Conservation (phyloP, 164 flowering plant species). For the Taxillus chinensis region DNA sequence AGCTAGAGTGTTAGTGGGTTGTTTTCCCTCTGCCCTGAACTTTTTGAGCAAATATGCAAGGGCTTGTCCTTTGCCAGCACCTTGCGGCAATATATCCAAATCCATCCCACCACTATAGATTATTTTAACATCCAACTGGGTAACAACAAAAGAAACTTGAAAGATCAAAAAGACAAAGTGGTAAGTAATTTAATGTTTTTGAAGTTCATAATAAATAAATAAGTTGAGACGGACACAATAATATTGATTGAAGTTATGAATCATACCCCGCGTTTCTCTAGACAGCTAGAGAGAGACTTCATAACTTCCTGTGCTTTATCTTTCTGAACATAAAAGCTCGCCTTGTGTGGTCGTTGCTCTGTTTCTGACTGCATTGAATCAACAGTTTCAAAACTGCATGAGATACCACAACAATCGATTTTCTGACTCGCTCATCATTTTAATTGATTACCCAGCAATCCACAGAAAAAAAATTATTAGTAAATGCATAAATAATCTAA, state of each 20-base stretch:
- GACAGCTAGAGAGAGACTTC: conserved; percentile 40
- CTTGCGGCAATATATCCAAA: conserved; percentile 68
- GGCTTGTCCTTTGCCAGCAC: conserved; percentile 92
- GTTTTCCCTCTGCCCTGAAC: conserved; percentile 42
- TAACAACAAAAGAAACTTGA: conserved; percentile 3
- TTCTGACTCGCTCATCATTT: not conserved
- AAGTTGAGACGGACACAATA: too few relatives aligned
- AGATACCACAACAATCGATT: not conserved
- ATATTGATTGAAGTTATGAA: not conserved
- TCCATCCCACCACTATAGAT: conserved; percentile 80
- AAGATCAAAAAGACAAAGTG: not conserved
- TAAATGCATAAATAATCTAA: not conserved
- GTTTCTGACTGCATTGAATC: conserved; percentile 63
- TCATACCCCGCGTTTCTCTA: conserved; percentile 79
- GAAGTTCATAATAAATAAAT: too few relatives aligned
- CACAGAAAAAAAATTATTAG: not conserved
- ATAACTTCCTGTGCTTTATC: conserved; percentile 61
- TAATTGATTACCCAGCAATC: not conserved
- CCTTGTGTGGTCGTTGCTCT: conserved; percentile 88
- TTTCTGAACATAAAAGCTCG: conserved; percentile 81
- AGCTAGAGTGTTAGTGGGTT: conserved; percentile 57
- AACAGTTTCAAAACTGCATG: conserved; percentile 4
- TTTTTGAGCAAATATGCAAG: conserved; percentile 71
- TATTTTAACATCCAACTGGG: conserved; percentile 70
- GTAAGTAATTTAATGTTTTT: too few relatives aligned